These are phyloP conservation scores for Paraurostyla sp. DNA, from an alignment of 73 alveolate species.

Conservation along the genomic window DNA sequence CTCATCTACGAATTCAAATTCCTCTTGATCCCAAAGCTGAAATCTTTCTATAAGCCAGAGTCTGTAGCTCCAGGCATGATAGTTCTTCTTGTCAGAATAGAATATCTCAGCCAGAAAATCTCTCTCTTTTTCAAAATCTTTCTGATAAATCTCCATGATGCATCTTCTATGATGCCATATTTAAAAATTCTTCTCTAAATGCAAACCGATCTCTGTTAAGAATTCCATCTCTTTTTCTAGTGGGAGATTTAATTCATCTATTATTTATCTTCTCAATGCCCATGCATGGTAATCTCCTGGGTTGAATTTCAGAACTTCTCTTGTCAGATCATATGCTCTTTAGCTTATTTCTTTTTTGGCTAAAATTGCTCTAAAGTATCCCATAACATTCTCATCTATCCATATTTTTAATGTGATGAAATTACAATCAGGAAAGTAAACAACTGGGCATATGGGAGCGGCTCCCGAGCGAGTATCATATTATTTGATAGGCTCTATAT, in stretches of 20 bases:
- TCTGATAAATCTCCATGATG: conserved; percentile 42
- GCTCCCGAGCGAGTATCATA: conserved; percentile 41
- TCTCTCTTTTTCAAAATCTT: conserved; percentile 53
- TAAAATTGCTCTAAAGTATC: conserved; percentile 78
- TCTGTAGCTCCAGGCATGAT: conserved; percentile 96
- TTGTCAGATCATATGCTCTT: conserved; percentile 87
- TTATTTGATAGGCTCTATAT: conserved; percentile 37
- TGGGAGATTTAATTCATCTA: conserved; percentile 80
- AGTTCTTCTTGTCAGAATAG: conserved; percentile 86
- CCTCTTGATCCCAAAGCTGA: conserved; percentile 77
- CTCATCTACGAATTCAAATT: conserved; percentile 77
- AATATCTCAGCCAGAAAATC: conserved; percentile 68
- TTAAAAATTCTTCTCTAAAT: conserved; percentile 74
- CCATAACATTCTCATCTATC: conserved; percentile 43
- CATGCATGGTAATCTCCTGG: conserved; percentile 92
- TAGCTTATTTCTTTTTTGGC: conserved; percentile 75
- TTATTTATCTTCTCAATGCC: conserved; percentile 87
- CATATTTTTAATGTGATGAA: neutral
- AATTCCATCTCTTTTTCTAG: conserved; percentile 80
- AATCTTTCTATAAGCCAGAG: conserved; percentile 94
- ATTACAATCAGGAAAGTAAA: conserved; percentile 23
- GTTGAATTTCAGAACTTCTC: conserved; percentile 65
- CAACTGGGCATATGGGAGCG: conserved; percentile 56
- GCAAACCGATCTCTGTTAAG: conserved; percentile 67
- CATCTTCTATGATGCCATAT: conserved; percentile 86